Evolutionary conservation across 2,329 filamentous ascomycete species (phyloP), one percentile per base, ranked within the genome.

Genomic region (Trichoderma polysporum): DNA sequence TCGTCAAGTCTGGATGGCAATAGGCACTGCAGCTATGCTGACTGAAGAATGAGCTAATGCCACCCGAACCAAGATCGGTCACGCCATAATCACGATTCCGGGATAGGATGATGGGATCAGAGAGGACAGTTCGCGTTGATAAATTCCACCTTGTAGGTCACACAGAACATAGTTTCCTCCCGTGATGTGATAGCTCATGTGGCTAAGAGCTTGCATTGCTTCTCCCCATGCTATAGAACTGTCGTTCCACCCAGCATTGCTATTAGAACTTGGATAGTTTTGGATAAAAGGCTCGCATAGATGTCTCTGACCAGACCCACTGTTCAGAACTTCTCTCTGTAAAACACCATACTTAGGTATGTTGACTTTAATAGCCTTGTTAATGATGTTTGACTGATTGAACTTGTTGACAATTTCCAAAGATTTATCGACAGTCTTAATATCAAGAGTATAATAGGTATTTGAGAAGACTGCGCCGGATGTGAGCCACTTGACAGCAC

Each of bases 101-200:
- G 0, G 80, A 81, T 56, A 82, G 68, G 66, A 82, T 80, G 62
- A 79, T 79, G 0, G 79, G 80, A 69, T 82, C 79, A 0, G 80
- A 77, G 39, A 82, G 75, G 49, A 80, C 72, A 52, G 76, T 70
- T 75, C 73, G 12, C 73, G 39, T 49, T 70, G 4, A 22, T 12
- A 45, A 22, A 22, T 22, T 19, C 41, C 41, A 10, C 41, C 41
- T 10, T 45, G 79, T 2, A 82, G 73, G 68, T 82, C 80, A 69
- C 78, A 82, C 1, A 82, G 71, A 5, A 82, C 73, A 65, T 76
- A 72, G 2, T 45, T 3, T 12, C 41, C 41, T 22, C n/a, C 75
- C 0, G 78, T 71, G 45, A 77, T 56, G 69, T 80, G 77, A 69
- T 80, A 81, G 67, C 77, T 80, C 64, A 81, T 81, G 71, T 82